phyloP scores from a whole-genome alignment of 2,329 filamentous ascomycete genomes.

The Nigrospora sphaerica region DNA sequence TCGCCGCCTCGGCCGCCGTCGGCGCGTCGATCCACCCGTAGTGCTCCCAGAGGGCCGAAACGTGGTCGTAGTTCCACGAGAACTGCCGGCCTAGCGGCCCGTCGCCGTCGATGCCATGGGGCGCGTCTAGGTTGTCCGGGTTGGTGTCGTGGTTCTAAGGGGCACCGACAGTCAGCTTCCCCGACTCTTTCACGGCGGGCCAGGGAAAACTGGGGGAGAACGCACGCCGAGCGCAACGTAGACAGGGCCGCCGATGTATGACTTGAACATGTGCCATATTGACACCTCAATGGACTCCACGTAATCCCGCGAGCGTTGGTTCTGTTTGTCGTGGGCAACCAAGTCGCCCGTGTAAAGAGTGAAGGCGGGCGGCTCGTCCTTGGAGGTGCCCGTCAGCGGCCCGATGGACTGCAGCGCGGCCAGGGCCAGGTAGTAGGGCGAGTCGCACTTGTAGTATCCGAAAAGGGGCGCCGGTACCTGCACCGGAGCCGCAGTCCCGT shows the following conservation, averaged over 20 bases:
- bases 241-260: constrained; percentile 47
- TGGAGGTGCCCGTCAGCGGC: constrained; percentile 46
- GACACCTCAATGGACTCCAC: constrained; percentile 45
- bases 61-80: constrained; percentile 51
- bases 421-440: constrained; percentile 48
- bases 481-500: constrained; percentile 26
- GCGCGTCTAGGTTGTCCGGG: constrained; percentile 44
- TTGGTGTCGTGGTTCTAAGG: constrained; percentile 47
- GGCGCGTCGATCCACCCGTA: constrained; percentile 44
- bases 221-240: constrained; percentile 42
- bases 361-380: constrained; percentile 38
- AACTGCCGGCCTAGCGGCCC: constrained; percentile 45
- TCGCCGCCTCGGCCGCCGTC: constrained; percentile 36
- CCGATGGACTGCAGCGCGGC: constrained; percentile 48
- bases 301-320: constrained; percentile 43
- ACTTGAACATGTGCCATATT: constrained; percentile 47
- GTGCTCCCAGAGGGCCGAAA: constrained; percentile 47
- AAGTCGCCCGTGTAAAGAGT: constrained; percentile 51
- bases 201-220: not conserved
- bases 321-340: constrained; percentile 45
- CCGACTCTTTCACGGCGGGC: not conserved
- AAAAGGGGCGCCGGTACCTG: constrained; percentile 44
- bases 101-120: constrained; percentile 38
- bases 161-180: not conserved
- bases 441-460: constrained; percentile 49